Evolutionary conservation across 352 stramenopile genomes (phyloP), one percentile per base, ranked within the genome.

Genomic region (Peronospora farinosa): DNA sequence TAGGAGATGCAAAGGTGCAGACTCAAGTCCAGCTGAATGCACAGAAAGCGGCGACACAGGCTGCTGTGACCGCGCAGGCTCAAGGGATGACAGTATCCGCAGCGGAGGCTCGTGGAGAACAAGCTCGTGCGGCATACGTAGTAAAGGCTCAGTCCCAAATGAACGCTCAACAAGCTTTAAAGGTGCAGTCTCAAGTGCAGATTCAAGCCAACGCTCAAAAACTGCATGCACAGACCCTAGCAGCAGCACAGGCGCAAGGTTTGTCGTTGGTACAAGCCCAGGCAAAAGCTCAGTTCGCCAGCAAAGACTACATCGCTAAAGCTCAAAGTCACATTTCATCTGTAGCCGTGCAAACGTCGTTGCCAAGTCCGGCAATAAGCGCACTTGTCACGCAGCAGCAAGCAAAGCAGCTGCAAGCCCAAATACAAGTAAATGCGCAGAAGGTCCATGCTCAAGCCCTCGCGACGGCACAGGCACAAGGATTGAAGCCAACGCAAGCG

Each of bases 301-400:
- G 83, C 57, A 93, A 94, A 46, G 83, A 95, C 35, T 95, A 95
- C 54, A 92, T 95, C 11, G 77, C 83, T 1, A 95, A 95, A 60
- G 82, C 82, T 1, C 78, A 93, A 43, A 90, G 75, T 42, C 79
- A 92, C 13, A 73, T 89, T 10, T 84, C 78, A n/a, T 80, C 79
- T 17, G 64, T 75, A 31, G 54, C 69, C 17, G 42, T 89, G 41
- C 76, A 78, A 45, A 76, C 59, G 19, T 53, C 75, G 9, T 42
- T 89, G 28, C 67, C 75, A 1, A 76, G 57, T 43, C 57, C 77
- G 13, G 50, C 67, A 9, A 74, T 86, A 25, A 85, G 44, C 12
- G 56, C 80, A 11, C 53, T 87, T 17, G 72, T 83, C 17, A 79
- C 75, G 7, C 79, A 87, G 52, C 84, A 95, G 33, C 81, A 95